Evolutionary conservation across 768 basidiomycete species (phyloP), one percentile per base, ranked within the genome.

Genomic region (Cyclocybe aegerita): DNA sequence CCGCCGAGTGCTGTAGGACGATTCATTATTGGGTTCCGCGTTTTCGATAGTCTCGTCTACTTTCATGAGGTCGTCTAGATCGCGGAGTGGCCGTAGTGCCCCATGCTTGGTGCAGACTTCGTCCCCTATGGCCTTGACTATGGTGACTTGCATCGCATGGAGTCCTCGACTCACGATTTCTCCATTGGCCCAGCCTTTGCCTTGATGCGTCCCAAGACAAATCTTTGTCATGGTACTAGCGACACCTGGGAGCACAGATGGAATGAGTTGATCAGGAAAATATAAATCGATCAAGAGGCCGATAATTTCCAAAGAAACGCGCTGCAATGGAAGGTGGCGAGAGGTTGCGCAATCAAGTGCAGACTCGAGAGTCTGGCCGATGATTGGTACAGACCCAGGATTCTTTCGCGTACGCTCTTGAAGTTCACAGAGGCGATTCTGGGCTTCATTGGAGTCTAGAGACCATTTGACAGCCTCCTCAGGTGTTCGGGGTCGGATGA

Each of bases 321-420:
- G 70, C 56, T 93, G 90, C 34, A 95, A 69, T n/a, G 79, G 65
- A 4, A 78, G 65, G 54, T 84, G 74, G 5, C 70, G 70, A 3
- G 90, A 85, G 44, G 75, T 70, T 1, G 85, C 70, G 9, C 80
- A 74, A 9, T 61, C 66, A 43, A 96, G 73, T n/a, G 94, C 72
- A 5, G 83, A 81, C 55, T 88, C 83, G 35, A 97, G 67, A 8
- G 89, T 90, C 65, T 90, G 90, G 9, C 93, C 95, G 30, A 95
- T 69, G 36, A 96, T 75, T 5, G 95, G 88, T 33, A 87, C 71
- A 59, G 91, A 85, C 50, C 72, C 75, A 35, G 67, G 42, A 12
- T 75, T 67, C 36, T 71, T 23, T 23, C 23, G 75, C 1, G 80
- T 68, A 47, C 81, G 69, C 35, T 71, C 70, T 45, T 74, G 65